phyloP scores from a whole-genome alignment of 75 land plant genomes.

The Azolla pinnata region DNA sequence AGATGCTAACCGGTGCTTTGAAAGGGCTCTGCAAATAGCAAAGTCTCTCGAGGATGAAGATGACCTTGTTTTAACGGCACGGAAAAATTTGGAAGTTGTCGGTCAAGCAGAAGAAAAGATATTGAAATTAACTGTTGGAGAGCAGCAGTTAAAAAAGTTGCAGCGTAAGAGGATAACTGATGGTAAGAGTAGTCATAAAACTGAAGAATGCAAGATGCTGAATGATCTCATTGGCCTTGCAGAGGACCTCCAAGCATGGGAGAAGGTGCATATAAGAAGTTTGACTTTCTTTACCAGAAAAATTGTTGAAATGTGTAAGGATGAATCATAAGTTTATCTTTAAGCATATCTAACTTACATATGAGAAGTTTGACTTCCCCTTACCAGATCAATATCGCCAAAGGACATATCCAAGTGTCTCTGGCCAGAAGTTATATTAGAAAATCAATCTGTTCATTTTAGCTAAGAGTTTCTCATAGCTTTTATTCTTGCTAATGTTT shows the following conservation, averaged over 20 bases:
- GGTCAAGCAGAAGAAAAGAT: constrained; percentile 50
- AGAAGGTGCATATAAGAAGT: constrained; percentile 9
- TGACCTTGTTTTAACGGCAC: constrained; percentile 41
- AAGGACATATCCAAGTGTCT: too few relatives aligned
- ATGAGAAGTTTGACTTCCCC: too few relatives aligned
- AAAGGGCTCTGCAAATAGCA: constrained; percentile 58
- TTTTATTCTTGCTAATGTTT: too few relatives aligned
- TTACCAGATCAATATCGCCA: too few relatives aligned
- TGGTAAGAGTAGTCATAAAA: constrained; percentile 19
- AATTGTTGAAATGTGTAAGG: neutral
- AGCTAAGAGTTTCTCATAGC: too few relatives aligned
- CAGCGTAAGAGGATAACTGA: constrained; percentile 27
- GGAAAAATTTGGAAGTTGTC: constrained; percentile 56
- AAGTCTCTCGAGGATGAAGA: constrained; percentile 82
- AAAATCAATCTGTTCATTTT: too few relatives aligned
- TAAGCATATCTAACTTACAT: too few relatives aligned
- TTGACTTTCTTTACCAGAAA: neutral
- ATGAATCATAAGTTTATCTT: neutral
- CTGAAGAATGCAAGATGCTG: constrained; percentile 18
- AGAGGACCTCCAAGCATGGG: constrained; percentile 58
- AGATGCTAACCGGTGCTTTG: constrained; percentile 58
- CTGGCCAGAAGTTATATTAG: too few relatives aligned
- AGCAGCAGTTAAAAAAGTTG: constrained; percentile 62
- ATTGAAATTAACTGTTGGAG: constrained; percentile 45
- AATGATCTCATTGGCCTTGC: constrained; percentile 47